Conservation (phyloP, 2,329 filamentous ascomycete genomes). For the Beauveria varroae region DNA sequence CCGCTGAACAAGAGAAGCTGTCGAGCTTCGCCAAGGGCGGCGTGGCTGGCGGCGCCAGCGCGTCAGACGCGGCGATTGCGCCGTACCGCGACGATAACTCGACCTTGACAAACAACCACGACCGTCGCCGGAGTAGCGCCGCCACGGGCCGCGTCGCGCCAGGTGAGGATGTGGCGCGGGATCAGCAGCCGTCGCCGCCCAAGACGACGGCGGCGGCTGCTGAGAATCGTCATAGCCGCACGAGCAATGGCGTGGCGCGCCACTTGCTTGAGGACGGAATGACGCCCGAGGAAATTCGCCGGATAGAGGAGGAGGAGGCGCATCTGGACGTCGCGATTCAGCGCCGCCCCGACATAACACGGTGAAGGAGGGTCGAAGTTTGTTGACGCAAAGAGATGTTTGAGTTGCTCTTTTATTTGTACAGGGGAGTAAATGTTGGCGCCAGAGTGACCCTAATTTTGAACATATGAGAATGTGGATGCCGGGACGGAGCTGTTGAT, state of each 20-base stretch:
- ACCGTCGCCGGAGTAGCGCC: not conserved
- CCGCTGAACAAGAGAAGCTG: not conserved
- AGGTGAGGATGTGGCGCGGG: not conserved
- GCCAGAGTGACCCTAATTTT: not conserved
- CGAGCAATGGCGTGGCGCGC: slow-evolving; percentile 23
- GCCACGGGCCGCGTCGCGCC: not conserved
- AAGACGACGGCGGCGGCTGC: not conserved
- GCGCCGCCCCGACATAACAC: too few species aligned
- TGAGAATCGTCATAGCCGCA: slow-evolving; percentile 12
- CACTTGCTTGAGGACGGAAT: slow-evolving; percentile 54
- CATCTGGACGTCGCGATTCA: slow-evolving; percentile 51
- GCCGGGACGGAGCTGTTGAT: too few species aligned
- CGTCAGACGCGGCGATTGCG: not conserved
- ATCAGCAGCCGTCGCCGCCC: not conserved
- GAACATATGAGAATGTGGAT: too few species aligned
- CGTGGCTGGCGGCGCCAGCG: not conserved
- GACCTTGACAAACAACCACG: not conserved
- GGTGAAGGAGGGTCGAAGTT: too few species aligned
- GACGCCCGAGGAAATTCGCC: slow-evolving; percentile 47
- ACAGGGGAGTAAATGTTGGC: not conserved
- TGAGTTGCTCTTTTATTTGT: not conserved
- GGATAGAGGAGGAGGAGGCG: slow-evolving; percentile 50
- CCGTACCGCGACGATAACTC: slow-evolving; percentile 4
- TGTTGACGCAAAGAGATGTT: not conserved
- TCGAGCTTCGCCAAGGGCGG: slow-evolving; percentile 35